phyloP scores from a whole-genome alignment of 352 stramenopile species.

The Globisporangium lucens region DNA sequence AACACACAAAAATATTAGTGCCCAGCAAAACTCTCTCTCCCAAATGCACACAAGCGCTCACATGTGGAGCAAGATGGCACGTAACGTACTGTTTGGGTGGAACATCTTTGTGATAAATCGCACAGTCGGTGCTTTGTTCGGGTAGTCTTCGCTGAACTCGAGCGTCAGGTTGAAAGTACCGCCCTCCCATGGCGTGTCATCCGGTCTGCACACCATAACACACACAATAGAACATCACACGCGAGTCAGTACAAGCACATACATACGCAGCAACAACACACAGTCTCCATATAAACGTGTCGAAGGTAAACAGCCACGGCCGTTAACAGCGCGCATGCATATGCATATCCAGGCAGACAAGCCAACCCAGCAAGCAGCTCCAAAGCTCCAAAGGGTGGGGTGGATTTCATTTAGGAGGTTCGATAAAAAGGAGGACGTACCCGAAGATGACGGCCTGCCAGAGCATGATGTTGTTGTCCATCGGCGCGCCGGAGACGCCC shows the following conservation, averaged over 20 bases:
- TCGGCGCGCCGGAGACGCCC: slow-evolving; percentile 95
- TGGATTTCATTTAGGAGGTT: background rate
- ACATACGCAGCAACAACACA: background rate
- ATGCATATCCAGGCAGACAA: too few species aligned
- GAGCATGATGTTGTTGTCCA: slow-evolving; percentile 99
- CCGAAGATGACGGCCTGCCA: slow-evolving; percentile 93
- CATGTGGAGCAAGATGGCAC: background rate
- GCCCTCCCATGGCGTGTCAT: slow-evolving; percentile 99
- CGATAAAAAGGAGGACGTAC: slow-evolving; percentile 25
- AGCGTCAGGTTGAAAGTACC: slow-evolving; percentile 98
- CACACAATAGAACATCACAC: slow-evolving; percentile 5
- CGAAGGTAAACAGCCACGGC: background rate
- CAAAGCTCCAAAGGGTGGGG: background rate
- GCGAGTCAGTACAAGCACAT: background rate
- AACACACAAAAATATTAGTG: slow-evolving; percentile 9
- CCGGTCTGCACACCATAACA: slow-evolving; percentile 80
- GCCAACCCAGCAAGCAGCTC: background rate
- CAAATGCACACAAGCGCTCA: background rate
- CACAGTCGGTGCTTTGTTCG: slow-evolving; percentile 98
- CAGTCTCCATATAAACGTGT: background rate
- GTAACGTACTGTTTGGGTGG: slow-evolving; percentile 95
- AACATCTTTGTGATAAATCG: slow-evolving; percentile 99
- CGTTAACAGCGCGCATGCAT: too few species aligned
- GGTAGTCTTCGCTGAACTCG: slow-evolving; percentile 99
- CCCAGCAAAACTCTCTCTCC: background rate